A percentile compares a stretch with the other conserved stretches of the same genome.
phyloP scores from a whole-genome alignment of 306 rosid genomes.

The Vicia villosa region DNA sequence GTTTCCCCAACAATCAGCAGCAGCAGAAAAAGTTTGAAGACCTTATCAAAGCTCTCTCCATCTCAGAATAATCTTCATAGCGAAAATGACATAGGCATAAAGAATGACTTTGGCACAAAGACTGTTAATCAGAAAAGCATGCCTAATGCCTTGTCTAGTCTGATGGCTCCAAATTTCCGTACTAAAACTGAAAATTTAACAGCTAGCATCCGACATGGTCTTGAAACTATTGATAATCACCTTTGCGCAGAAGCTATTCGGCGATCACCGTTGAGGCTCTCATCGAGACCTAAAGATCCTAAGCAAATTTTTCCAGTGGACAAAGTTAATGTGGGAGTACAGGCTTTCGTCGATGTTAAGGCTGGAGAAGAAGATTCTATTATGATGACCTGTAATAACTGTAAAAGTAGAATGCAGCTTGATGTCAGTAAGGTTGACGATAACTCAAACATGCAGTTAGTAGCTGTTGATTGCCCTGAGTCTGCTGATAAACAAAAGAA shows the following conservation, averaged over 20 bases:
- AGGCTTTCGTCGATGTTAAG: constrained; percentile 41
- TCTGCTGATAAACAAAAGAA: constrained; percentile 63
- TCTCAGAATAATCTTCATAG: constrained; percentile 55
- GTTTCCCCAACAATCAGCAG: constrained; percentile 69
- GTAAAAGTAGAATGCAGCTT: constrained; percentile 59
- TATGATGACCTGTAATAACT: constrained; percentile 51
- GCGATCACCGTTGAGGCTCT: constrained; percentile 58
- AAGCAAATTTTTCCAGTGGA: constrained; percentile 45
- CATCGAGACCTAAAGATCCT: constrained; percentile 58
- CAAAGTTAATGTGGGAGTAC: constrained; percentile 75
- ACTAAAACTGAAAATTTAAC: constrained; percentile 65
- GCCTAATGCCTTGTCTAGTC: constrained; percentile 47
- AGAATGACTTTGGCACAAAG: constrained; percentile 42
- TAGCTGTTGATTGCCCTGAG: constrained; percentile 61
- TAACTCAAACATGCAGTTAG: constrained; percentile 55
- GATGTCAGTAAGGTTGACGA: constrained; percentile 53
- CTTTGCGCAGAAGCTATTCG: constrained; percentile 56
- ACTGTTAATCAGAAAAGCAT: constrained; percentile 35
- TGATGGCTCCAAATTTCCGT: constrained; percentile 44
- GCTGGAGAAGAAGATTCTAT: constrained; percentile 50
- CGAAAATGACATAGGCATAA: constrained; percentile 37
- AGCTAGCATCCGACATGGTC: constrained; percentile 77
- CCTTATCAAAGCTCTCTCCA: constrained; percentile 68
- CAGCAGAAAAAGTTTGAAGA: constrained; percentile 91
- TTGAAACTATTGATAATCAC: constrained; percentile 62